Evolutionary conservation across 2,329 filamentous ascomycete species (phyloP).

Genomic region (Coniochaeta sp.): DNA sequence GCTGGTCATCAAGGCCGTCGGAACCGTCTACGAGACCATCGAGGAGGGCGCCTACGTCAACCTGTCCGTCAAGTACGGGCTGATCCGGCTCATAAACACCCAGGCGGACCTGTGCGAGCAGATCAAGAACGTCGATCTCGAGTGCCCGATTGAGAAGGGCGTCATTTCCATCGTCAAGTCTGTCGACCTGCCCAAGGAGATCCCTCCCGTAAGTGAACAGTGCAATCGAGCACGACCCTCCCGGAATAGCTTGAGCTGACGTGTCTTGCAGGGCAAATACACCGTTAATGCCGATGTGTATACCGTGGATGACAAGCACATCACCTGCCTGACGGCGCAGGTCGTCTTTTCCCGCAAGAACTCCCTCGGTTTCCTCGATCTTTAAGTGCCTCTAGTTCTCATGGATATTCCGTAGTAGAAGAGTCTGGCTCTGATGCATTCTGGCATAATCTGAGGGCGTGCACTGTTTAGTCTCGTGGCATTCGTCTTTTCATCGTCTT

Average conservation of each 20-base stretch:
- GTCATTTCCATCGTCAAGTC: conserved; percentile 67
- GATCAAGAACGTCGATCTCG: conserved; percentile 76
- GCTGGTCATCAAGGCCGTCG: conserved; percentile 72
- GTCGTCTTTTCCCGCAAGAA: conserved; percentile 51
- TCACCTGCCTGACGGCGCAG: conserved; percentile 80
- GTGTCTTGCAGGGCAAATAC: conserved; percentile 67
- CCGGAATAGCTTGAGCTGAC: no score
- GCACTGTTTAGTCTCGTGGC: neutral
- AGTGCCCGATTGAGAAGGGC: conserved; percentile 83
- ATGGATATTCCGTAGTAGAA: neutral
- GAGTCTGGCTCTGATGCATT: neutral
- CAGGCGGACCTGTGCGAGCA: conserved; percentile 83
- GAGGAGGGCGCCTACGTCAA: conserved; percentile 74
- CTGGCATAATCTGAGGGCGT: neutral
- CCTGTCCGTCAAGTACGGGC: conserved; percentile 84
- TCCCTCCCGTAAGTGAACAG: conserved; percentile 72
- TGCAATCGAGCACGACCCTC: no score
- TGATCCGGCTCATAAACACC: conserved; percentile 82
- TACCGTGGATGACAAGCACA: conserved; percentile 62
- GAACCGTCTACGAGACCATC: conserved; percentile 66
- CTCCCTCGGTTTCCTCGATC: conserved; percentile 7
- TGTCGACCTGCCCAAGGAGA: conserved; percentile 77
- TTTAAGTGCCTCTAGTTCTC: conserved; percentile 1
- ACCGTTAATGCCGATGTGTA: conserved; percentile 81
- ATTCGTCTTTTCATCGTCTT: neutral